Evolutionary conservation across 2,329 filamentous ascomycete species (phyloP).

Genomic region (Hypocreales sp.): DNA sequence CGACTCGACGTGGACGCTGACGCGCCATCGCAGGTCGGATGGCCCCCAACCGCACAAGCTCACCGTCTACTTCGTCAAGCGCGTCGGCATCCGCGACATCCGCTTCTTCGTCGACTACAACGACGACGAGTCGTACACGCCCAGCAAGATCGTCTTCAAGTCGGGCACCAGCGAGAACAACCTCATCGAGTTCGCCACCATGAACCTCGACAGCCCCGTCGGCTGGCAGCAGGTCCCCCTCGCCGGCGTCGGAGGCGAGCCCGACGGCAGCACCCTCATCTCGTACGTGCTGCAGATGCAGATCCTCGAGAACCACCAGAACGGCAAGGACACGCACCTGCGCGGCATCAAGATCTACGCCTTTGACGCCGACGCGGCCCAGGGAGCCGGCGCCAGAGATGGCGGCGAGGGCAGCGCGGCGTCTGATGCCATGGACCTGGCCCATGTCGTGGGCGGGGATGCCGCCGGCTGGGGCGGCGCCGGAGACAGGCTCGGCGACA

Average conservation of each 20-base stretch:
- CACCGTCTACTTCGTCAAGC: conserved; percentile 74
- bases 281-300: conserved; percentile 84
- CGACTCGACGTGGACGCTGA: too few species aligned
- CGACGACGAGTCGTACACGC: conserved; percentile 90
- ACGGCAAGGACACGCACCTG: conserved; percentile 97
- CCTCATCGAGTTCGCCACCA: conserved; percentile 71
- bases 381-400: too few species aligned
- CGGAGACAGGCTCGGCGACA: conserved; percentile 10
- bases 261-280: conserved; percentile 59
- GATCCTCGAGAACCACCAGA: conserved; percentile 93
- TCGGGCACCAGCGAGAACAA: conserved; percentile 88
- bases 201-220: conserved; percentile 62
- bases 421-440: conserved; percentile 13
- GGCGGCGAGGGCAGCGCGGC: conserved; percentile 19
- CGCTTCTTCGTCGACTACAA: conserved; percentile 84
- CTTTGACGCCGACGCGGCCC: conserved; percentile 32
- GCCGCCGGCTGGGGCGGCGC: neutral
- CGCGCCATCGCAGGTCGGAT: conserved; percentile 42
- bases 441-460: conserved; percentile 7
- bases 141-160: conserved; percentile 77
- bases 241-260: conserved; percentile 35
- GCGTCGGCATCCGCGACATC: conserved; percentile 62
- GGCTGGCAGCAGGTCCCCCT: conserved; percentile 83
- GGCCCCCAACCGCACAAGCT: conserved; percentile 71
- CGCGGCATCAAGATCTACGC: conserved; percentile 79